A percentile compares a stretch with the other conserved stretches of the same genome.
phyloP scores from a whole-genome alignment of 805 yeast genomes.

The Starmera pachycereana region DNA sequence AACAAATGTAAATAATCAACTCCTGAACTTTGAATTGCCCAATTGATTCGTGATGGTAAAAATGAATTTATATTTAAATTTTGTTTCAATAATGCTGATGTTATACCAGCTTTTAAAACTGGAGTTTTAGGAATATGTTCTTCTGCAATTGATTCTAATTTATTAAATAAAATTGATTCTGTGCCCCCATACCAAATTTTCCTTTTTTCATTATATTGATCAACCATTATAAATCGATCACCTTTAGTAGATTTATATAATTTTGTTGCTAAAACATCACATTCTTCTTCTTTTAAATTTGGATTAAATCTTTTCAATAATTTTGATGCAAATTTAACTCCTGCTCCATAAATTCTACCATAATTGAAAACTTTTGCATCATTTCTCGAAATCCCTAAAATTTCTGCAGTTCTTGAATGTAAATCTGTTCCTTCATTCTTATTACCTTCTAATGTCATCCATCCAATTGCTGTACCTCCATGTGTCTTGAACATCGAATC shows the following conservation, averaged over 20 bases:
- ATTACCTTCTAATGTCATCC: conserved; percentile 98
- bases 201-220: conserved; percentile 19
- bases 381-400: conserved; percentile 78
- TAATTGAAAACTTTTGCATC: conserved; percentile 95
- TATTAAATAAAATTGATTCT: conserved; percentile 85
- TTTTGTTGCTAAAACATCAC: conserved; percentile 49
- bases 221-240: too few relatives aligned
- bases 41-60: conserved; percentile 84
- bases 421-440: conserved; percentile 87
- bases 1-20: conserved; percentile 89
- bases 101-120: conserved; percentile 85
- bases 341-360: conserved; percentile 97
- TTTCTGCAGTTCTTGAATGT: conserved; percentile 87
- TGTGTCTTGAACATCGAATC: conserved; percentile 83
- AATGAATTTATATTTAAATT: conserved; percentile 59
- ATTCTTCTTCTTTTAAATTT: conserved; percentile 51
- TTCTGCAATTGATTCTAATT: conserved; percentile 78
- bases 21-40: conserved; percentile 98
- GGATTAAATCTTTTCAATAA: conserved; percentile 79
- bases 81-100: conserved; percentile 62
- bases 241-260: conserved; percentile 86
- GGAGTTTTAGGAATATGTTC: conserved; percentile 81
- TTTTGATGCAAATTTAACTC: conserved; percentile 81
- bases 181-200: conserved; percentile 79
- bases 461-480: conserved; percentile 94